These are phyloP conservation scores for Capsella bursapastoris DNA, from an alignment of 345 rosid genomes.

Conservation along the genomic window DNA sequence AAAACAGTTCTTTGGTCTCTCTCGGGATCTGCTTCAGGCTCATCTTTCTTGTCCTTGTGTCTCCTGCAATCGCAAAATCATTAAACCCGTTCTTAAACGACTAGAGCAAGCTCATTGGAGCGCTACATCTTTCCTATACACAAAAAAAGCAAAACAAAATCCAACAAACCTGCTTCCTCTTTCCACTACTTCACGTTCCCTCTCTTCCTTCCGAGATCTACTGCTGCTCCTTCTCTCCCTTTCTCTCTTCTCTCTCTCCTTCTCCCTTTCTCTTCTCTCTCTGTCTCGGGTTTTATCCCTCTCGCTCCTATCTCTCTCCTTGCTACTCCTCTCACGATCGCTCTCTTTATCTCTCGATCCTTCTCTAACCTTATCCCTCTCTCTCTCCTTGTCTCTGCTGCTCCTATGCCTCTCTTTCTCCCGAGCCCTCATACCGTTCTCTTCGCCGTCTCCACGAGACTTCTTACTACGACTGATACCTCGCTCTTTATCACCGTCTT, in stretches of 20 bases:
- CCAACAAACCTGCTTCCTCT: conserved; percentile 48
- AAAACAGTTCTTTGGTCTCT: conserved; percentile 97
- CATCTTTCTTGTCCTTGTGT: conserved; percentile 85
- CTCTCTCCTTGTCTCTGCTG: conserved; percentile 52
- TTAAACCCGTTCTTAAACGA: neutral
- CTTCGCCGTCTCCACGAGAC: conserved; percentile 66
- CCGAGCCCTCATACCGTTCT: conserved; percentile 53
- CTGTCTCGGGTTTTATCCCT: conserved; percentile 46
- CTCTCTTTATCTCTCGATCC: conserved; percentile 55
- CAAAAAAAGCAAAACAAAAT: neutral
- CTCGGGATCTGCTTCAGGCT: conserved; percentile 95
- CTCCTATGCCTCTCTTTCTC: conserved; percentile 59
- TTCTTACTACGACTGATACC: conserved; percentile 57
- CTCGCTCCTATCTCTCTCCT: conserved; percentile 49
- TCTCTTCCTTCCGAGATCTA: conserved; percentile 52
- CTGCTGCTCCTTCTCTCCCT: conserved; percentile 48
- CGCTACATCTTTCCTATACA: neutral
- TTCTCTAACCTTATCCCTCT: conserved; percentile 49
- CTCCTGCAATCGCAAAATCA: conserved; percentile 51
- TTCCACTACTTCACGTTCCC: conserved; percentile 47
- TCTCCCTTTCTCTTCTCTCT: conserved; percentile 47
- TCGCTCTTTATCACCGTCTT: conserved; percentile 52
- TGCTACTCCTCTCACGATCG: conserved; percentile 48
- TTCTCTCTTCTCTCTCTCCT: conserved; percentile 31
- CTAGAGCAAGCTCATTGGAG: neutral